Evolutionary conservation across 345 rosid genomes (phyloP).

Genomic region (Lenwebbia sp.): DNA sequence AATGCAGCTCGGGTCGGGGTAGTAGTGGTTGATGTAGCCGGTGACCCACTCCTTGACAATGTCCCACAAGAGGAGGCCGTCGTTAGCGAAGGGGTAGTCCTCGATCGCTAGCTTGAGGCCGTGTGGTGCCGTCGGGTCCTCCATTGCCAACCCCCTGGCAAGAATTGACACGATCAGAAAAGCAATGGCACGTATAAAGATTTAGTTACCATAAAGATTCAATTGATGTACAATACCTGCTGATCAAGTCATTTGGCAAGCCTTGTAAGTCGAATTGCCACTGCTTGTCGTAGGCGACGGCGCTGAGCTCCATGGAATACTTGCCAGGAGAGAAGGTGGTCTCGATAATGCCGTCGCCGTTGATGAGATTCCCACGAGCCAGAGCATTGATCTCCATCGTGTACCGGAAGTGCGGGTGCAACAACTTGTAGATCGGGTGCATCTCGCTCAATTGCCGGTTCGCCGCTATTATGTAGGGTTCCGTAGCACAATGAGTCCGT

Average conservation of each 20-base stretch:
- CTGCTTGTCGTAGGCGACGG: slow-evolving; percentile 31
- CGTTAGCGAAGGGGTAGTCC: slow-evolving; percentile 24
- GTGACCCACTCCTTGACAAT: slow-evolving; percentile 17
- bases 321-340: slow-evolving; percentile 42
- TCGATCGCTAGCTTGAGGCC: slow-evolving; percentile 17
- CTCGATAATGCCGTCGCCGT: slow-evolving; percentile 58
- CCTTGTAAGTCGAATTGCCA: slow-evolving; percentile 50
- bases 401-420: slow-evolving; percentile 69
- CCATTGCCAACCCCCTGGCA: slow-evolving; percentile 15
- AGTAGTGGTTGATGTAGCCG: slow-evolving; percentile 11
- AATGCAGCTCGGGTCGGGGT: slow-evolving; percentile 2
- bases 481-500: slow-evolving; percentile 54
- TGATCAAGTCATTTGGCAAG: slow-evolving; percentile 47
- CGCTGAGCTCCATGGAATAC: slow-evolving; percentile 43
- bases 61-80: slow-evolving; percentile 20
- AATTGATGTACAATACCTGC: slow-evolving; percentile 11
- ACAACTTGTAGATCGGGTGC: slow-evolving; percentile 56
- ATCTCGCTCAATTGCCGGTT: slow-evolving; percentile 57
- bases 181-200: too few relatives aligned
- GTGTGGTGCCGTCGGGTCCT: slow-evolving; percentile 12
- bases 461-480: slow-evolving; percentile 61
- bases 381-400: slow-evolving; percentile 74
- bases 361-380: slow-evolving; percentile 43
- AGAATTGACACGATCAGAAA: not conserved
- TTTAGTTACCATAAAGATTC: too few relatives aligned